Evolutionary conservation across 352 stramenopile genomes (phyloP).

Genomic region (Elongisporangium senticosum): DNA sequence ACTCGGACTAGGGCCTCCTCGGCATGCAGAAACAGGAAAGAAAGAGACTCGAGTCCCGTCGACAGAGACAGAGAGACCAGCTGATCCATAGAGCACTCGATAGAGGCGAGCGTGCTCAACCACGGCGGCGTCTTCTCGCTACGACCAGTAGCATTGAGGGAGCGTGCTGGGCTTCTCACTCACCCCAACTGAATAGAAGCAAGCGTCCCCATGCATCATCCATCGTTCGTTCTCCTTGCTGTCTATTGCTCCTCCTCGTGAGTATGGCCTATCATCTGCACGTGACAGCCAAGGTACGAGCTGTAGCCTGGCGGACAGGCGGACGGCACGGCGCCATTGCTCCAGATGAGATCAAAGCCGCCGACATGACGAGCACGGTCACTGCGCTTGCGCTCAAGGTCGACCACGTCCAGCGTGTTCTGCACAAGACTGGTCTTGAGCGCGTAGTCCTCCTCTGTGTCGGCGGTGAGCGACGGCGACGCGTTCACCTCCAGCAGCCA

Average conservation of each 20-base stretch:
- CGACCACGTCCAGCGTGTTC: conserved; percentile 84
- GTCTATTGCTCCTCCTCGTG: background rate
- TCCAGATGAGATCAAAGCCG: conserved; percentile 71
- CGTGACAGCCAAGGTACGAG: conserved; percentile 54
- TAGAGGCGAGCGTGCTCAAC: background rate
- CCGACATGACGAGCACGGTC: conserved; percentile 48
- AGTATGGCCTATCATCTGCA: conserved; percentile 13
- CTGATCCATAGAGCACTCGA: background rate
- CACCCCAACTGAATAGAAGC: conserved; percentile 2
- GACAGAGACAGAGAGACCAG: background rate
- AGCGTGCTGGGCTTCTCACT: background rate
- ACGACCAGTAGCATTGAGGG: background rate
- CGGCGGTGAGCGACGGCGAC: conserved; percentile 46
- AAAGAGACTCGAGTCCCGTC: background rate
- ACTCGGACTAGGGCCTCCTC: conserved; percentile 31
- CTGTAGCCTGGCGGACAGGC: conserved; percentile 46
- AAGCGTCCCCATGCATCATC: background rate
- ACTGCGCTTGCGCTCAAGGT: conserved; percentile 54
- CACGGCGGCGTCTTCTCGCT: background rate
- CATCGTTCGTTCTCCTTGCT: background rate
- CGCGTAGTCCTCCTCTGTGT: conserved; percentile 72
- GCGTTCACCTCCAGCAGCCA: conserved; percentile 88
- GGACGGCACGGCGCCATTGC: conserved; percentile 23
- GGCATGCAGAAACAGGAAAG: conserved; percentile 1
- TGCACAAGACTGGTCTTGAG: conserved; percentile 88